Conservation (phyloP, 2,329 filamentous ascomycete genomes). For the Diatrype stigma region DNA sequence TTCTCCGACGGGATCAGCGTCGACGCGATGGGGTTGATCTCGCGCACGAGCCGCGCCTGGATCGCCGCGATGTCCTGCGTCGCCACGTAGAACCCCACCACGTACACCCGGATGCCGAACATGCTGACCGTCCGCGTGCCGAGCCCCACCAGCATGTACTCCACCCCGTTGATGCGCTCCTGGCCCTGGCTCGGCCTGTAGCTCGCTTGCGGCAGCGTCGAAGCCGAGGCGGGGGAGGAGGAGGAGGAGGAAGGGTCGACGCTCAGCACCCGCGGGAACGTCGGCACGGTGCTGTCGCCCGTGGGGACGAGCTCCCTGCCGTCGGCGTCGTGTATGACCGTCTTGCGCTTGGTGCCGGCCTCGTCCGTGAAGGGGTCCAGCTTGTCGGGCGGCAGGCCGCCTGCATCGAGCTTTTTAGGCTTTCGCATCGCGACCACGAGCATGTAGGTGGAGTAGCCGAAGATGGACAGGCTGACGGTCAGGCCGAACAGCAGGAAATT, state of each 20-base stretch:
- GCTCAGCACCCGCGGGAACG: slow-evolving; percentile 70
- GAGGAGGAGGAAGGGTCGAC: slow-evolving; percentile 44
- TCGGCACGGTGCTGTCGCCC: slow-evolving; percentile 73
- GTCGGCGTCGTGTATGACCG: slow-evolving; percentile 62
- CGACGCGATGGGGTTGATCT: slow-evolving; percentile 72
- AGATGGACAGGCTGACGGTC: slow-evolving; percentile 45
- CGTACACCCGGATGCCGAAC: slow-evolving; percentile 85
- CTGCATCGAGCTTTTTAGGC: slow-evolving; percentile 45
- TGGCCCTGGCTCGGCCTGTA: slow-evolving; percentile 19
- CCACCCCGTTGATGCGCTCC: slow-evolving; percentile 40
- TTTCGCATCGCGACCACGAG: slow-evolving; percentile 30
- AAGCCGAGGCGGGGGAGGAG: no score
- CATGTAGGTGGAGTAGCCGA: slow-evolving; percentile 44
- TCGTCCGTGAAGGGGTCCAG: slow-evolving; percentile 41
- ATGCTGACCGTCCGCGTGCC: slow-evolving; percentile 90
- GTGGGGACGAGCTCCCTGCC: slow-evolving; percentile 74
- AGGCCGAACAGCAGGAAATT: slow-evolving; percentile 49
- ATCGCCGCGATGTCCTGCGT: slow-evolving; percentile 77
- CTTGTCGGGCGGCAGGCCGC: slow-evolving; percentile 35
- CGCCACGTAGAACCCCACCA: slow-evolving; percentile 88
- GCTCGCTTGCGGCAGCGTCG: no score
- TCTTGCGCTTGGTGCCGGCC: slow-evolving; percentile 48
- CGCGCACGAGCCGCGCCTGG: slow-evolving; percentile 71
- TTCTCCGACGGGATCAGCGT: slow-evolving; percentile 81
- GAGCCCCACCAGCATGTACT: slow-evolving; percentile 85